Evolutionary conservation across 2,329 filamentous ascomycete genomes (phyloP).

Genomic region (Botrytis aclada): DNA sequence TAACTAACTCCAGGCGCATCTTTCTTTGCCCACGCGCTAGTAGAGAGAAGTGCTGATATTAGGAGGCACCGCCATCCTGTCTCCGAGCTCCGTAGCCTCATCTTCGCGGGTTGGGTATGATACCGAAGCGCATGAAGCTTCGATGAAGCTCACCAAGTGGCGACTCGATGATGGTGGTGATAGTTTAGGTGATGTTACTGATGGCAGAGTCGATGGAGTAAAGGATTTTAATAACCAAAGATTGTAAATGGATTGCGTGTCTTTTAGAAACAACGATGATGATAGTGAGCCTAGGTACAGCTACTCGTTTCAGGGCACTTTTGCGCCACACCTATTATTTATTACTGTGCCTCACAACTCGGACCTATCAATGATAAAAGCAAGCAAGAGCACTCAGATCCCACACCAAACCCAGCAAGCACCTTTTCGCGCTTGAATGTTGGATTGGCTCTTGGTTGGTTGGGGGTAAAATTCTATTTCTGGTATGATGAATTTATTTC

Average conservation of each 20-base stretch:
- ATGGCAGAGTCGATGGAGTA: background rate
- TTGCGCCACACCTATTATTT: conserved; percentile 8
- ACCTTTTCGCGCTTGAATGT: background rate
- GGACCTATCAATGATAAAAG: conserved; percentile 7
- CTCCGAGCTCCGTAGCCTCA: conserved; percentile 34
- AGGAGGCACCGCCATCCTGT: conserved; percentile 36
- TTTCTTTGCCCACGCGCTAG: conserved; percentile 35
- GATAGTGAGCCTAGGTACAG: background rate
- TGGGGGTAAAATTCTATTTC: background rate
- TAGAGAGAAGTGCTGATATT: conserved; percentile 32
- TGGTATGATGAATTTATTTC: background rate
- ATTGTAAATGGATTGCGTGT: conserved; percentile 16
- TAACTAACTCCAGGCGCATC: conserved; percentile 60
- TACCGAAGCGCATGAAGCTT: conserved; percentile 36
- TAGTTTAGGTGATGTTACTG: background rate
- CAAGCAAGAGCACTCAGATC: background rate
- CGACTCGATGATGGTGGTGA: conserved; percentile 13
- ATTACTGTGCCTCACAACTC: conserved; percentile 18
- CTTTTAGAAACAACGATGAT: conserved; percentile 18
- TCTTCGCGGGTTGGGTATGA: conserved; percentile 31
- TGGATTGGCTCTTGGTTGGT: background rate
- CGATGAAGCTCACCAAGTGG: conserved; percentile 27
- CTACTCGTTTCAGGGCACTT: conserved; percentile 17
- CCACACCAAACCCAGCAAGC: background rate
- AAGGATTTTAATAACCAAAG: background rate